Percentiles rank a stretch among this genome's conserved stretches.
These are phyloP conservation scores for Pleurotus citrinopileatus DNA, from an alignment of 768 basidiomycete species.

Conservation along the genomic window DNA sequence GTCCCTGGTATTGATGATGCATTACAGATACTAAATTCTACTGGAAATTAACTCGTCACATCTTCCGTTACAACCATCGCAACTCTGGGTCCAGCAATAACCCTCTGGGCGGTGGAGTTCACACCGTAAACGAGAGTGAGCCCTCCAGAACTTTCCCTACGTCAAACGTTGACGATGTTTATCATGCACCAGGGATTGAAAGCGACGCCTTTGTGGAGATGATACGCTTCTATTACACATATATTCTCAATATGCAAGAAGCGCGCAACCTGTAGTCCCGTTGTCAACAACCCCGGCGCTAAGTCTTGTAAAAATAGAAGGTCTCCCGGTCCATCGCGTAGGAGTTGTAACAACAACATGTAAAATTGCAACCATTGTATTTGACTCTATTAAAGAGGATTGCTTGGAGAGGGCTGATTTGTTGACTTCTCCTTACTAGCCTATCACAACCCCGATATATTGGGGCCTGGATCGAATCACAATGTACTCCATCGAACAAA, in stretches of 20 bases:
- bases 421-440: too few species aligned
- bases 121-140: constrained; percentile 74
- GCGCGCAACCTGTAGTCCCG: constrained; percentile 21
- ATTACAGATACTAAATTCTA: constrained; percentile 55
- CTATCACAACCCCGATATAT: too few species aligned
- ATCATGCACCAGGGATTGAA: constrained; percentile 37
- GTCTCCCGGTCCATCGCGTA: too few species aligned
- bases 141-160: constrained; percentile 1
- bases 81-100: constrained; percentile 30
- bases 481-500: too few species aligned
- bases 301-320: too few species aligned
- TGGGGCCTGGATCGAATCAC: too few species aligned
- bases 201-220: constrained; percentile 57
- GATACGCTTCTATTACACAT: constrained; percentile 59
- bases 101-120: constrained; percentile 41
- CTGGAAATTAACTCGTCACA: constrained; percentile 54
- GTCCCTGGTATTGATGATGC: neutral
- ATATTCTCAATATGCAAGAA: constrained; percentile 71
- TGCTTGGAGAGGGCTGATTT: too few species aligned
- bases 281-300: too few species aligned
- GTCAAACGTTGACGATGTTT: neutral
- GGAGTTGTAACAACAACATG: too few species aligned
- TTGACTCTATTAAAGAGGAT: too few species aligned
- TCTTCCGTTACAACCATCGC: constrained; percentile 67
- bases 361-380: too few species aligned